phyloP scores from a whole-genome alignment of 2,329 filamentous ascomycete species.

The Colletotrichum zoysiae region DNA sequence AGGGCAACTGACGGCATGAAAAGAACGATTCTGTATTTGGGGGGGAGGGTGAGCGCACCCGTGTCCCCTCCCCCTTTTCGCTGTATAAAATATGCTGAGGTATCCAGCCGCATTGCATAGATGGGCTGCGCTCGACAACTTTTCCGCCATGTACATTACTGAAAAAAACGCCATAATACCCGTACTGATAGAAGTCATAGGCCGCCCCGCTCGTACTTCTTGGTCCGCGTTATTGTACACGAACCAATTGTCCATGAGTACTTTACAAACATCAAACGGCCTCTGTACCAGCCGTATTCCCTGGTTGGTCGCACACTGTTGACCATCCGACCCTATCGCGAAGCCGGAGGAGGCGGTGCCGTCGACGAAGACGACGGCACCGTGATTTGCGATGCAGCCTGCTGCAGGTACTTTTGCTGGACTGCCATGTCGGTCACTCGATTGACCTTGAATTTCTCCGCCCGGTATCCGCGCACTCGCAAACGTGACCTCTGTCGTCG shows the following conservation, averaged over 20 bases:
- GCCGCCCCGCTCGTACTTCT: background rate
- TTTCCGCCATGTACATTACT: conserved; percentile 41
- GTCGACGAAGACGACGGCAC: background rate
- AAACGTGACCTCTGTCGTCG: conserved; percentile 3
- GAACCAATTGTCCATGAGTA: conserved; percentile 16
- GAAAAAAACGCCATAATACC: conserved; percentile 39
- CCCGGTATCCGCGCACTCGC: background rate
- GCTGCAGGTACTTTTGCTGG: conserved; percentile 8
- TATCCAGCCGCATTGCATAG: background rate
- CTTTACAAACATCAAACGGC: background rate
- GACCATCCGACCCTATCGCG: conserved; percentile 18
- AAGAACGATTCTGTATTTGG: conserved; percentile 20
- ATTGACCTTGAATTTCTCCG: background rate
- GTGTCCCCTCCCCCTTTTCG: background rate
- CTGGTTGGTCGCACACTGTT: conserved; percentile 5
- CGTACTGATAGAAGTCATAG: conserved; percentile 36
- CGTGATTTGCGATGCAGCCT: conserved; percentile 6
- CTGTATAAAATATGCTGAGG: conserved; percentile 34
- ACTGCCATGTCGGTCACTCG: background rate
- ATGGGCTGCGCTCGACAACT: conserved; percentile 32
- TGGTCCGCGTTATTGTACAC: background rate
- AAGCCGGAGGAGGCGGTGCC: background rate
- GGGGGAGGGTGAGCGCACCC: conserved; percentile 3
- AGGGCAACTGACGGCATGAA: background rate
- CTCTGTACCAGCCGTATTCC: conserved; percentile 8